Evolutionary conservation across 345 rosid species (phyloP).

Genomic region (Syzygium aromaticum): DNA sequence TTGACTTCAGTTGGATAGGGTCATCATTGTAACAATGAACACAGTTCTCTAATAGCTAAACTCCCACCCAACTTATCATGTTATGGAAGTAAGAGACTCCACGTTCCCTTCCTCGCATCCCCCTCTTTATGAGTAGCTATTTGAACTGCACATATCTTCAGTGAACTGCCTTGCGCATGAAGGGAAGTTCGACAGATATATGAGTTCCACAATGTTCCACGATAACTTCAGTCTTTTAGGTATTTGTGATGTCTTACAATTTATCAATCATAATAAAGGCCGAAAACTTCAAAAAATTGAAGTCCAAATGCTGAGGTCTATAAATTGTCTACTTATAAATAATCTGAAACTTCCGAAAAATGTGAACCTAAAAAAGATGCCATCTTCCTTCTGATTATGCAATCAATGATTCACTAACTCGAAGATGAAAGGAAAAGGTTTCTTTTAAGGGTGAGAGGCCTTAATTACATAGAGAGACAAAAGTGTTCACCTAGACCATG

Average conservation of each 20-base stretch:
- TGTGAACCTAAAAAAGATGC: background rate
- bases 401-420: background rate
- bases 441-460: background rate
- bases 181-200: background rate
- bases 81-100: background rate
- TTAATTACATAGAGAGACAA: background rate
- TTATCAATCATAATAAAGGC: background rate
- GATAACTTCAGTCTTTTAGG: background rate
- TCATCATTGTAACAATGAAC: background rate
- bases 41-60: background rate
- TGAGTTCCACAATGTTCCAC: background rate
- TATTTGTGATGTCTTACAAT: background rate
- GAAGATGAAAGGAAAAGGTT: background rate
- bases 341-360: background rate
- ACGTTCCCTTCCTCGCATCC: background rate
- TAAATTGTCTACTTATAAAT: background rate
- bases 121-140: background rate
- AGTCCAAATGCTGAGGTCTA: background rate
- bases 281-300: background rate
- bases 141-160: background rate
- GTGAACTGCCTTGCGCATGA: background rate
- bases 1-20: background rate
- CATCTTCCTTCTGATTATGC: background rate
- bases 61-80: background rate
- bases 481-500: background rate